Evolutionary conservation across 108 stramenopile species (phyloP), one percentile per base, ranked within the genome.

Genomic region (Pseudonitzschia multistriata): DNA sequence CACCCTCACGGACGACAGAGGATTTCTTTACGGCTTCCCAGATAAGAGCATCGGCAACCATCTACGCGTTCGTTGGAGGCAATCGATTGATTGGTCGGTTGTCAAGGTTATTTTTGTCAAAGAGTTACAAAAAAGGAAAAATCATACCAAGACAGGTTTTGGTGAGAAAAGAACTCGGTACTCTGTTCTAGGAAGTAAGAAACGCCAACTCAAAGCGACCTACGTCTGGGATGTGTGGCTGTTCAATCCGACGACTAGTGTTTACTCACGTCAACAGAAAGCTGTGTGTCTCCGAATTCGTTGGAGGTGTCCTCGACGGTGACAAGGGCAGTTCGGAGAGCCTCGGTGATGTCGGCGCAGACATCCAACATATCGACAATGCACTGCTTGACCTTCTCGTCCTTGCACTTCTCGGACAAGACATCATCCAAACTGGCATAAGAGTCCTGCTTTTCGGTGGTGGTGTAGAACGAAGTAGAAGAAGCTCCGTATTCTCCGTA

Each of bases 21-120:
- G 81, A 83, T n/a, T 67, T 73, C 77, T 82, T 79, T 42, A 79
- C 81, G n/a, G 83, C 81, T 31, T 88, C 86, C 86, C 86, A 88
- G 63, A 88, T 82, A 48, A 88, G 73, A 21, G 82, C 73, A 60
- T 88, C 86, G 53, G 86, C 86, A 59, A 88, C 82, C 24, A 84
- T 67, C 80, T 81, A 49, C 52, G 7, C 13, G 10, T 13, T 42
- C 40, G 13, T 42, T 7, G 40, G 13, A 42, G 13, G 40, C 7
- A 7, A 42, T 10, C 40, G 13, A 42, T 42, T 7, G 40, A n/a
- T n/a, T n/a, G n/a, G n/a, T n/a, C n/a, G n/a, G n/a, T 42, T 42
- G 40, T 42, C 40, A 7, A 42, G 40, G 40, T 42, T 42, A 42
- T 13, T 42, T 10, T 13, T 10, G 40, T 42, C 10, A 13, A 42